Conservation (phyloP, 176 grass and related monocot species). For the Alloteropsis semialata region DNA sequence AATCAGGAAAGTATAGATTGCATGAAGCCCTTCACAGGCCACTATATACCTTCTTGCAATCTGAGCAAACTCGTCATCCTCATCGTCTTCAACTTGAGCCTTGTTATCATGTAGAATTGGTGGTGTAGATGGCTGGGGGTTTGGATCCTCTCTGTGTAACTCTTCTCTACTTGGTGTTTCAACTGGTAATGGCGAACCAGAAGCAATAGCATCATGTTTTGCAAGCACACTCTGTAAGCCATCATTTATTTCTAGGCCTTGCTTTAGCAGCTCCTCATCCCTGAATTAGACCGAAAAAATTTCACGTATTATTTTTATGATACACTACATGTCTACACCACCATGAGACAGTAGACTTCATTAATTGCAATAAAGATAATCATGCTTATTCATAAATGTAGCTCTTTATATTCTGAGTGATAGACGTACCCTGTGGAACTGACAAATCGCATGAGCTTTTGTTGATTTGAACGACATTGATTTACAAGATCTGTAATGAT, state of each 20-base stretch:
- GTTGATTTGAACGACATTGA: constrained; percentile 73
- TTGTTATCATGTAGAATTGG: constrained; percentile 29
- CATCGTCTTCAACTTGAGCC: constrained; percentile 42
- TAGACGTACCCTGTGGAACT: constrained; percentile 64
- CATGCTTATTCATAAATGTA: background rate
- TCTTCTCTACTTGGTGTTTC: constrained; percentile 37
- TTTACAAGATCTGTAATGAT: constrained; percentile 79
- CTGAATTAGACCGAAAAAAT: constrained; percentile 35
- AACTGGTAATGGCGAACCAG: constrained; percentile 48
- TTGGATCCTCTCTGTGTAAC: constrained; percentile 30
- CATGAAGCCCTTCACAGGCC: background rate
- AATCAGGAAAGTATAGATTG: background rate
- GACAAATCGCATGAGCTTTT: constrained; percentile 68
- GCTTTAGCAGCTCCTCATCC: constrained; percentile 71
- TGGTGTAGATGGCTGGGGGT: constrained; percentile 21
- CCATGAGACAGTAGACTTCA: background rate
- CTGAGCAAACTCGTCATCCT: constrained; percentile 90
- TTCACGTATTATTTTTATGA: constrained; percentile 1
- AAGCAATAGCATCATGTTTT: constrained; percentile 75
- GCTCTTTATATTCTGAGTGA: constrained; percentile 7
- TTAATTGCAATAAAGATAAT: background rate
- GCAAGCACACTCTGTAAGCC: constrained; percentile 66
- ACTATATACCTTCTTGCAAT: constrained; percentile 67
- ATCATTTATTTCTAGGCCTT: constrained; percentile 83
- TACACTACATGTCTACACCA: background rate